phyloP scores from a whole-genome alignment of 257 asterid genomes.

The Gynochthodes officinalis region DNA sequence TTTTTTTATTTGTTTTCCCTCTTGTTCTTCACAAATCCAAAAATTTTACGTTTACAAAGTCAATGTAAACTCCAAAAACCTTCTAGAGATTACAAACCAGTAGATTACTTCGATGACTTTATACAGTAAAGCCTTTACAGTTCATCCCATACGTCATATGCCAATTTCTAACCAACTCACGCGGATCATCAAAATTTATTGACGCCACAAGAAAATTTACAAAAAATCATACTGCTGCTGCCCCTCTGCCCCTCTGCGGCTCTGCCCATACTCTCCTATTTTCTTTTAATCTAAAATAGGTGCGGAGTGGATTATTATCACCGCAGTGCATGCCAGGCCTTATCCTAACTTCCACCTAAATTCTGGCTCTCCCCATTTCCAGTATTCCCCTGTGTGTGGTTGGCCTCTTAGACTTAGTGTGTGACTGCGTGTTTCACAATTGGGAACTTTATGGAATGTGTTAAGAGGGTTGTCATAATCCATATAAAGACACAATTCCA shows the following conservation, averaged over 20 bases:
- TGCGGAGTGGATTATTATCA: conserved; percentile 9
- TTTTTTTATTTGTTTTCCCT: no score
- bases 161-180: background rate
- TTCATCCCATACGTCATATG: background rate
- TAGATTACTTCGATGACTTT: background rate
- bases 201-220: background rate
- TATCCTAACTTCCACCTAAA: conserved; percentile 18
- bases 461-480: background rate
- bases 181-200: background rate
- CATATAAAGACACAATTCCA: background rate
- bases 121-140: background rate
- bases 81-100: background rate
- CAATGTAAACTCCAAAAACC: no score
- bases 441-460: background rate
- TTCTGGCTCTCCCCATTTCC: conserved; percentile 9
- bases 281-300: background rate
- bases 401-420: background rate
- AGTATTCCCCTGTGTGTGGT: conserved; percentile 10
- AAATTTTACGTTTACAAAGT: no score
- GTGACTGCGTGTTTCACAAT: conserved; percentile 13
- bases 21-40: no score
- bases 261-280: background rate
- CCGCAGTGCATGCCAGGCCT: conserved; percentile 15
- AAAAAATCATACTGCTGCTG: background rate
- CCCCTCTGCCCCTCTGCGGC: no score